Percentiles rank a stretch among this genome's conserved stretches.
Conservation (phyloP, 306 rosid species). For the Prosopis cineraria region DNA sequence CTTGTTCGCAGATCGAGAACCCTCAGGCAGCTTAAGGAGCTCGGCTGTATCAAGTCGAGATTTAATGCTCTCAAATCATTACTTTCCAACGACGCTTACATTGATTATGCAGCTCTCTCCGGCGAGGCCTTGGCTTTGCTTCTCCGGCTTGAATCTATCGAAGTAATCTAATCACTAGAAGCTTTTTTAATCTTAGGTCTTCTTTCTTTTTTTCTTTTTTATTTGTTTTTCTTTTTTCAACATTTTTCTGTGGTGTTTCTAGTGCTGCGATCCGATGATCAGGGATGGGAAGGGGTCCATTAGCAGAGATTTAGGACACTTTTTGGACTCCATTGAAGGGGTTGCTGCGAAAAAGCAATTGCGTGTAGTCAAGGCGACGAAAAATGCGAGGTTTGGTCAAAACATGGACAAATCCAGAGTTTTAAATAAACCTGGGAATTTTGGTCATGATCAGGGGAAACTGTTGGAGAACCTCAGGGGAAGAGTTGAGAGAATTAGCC, state of each 20-base stretch:
- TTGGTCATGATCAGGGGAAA: slow-evolving; percentile 51
- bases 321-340: slow-evolving; percentile 73
- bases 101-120: slow-evolving; percentile 58
- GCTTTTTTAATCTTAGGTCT: not conserved
- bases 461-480: slow-evolving; percentile 65
- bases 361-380: slow-evolving; percentile 43
- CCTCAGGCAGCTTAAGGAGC: slow-evolving; percentile 78
- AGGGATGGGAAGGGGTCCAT: slow-evolving; percentile 69
- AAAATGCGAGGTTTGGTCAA: slow-evolving; percentile 47
- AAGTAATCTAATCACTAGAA: slow-evolving; percentile 48
- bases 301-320: slow-evolving; percentile 67
- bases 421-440: slow-evolving; percentile 25
- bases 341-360: slow-evolving; percentile 52
- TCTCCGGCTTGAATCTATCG: slow-evolving; percentile 67
- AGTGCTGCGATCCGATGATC: slow-evolving; percentile 68
- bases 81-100: slow-evolving; percentile 37
- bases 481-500: slow-evolving; percentile 74
- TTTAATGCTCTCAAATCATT: slow-evolving; percentile 62
- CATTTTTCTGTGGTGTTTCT: not conserved
- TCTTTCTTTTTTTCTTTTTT: not conserved
- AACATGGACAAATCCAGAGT: slow-evolving; percentile 43
- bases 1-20: slow-evolving; percentile 87
- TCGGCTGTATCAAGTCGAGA: slow-evolving; percentile 68
- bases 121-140: slow-evolving; percentile 66
- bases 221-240: not conserved